Percentiles rank a stretch among this genome's conserved stretches.
These are phyloP conservation scores for Daldinia concentrica DNA, from an alignment of 495 filamentous ascomycete genomes.

Conservation along the genomic window DNA sequence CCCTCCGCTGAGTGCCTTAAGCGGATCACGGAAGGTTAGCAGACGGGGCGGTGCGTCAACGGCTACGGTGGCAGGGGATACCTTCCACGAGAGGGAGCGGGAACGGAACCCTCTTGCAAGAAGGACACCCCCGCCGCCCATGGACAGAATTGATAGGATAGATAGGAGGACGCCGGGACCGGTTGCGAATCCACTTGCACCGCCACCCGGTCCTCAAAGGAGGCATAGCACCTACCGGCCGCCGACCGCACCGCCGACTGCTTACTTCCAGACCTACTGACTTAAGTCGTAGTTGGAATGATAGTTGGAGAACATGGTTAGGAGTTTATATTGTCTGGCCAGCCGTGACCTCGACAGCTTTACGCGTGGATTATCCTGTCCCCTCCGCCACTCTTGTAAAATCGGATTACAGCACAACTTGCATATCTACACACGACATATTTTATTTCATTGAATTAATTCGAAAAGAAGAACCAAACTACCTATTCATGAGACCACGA, in stretches of 20 bases:
- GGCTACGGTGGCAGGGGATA: conserved; percentile 41
- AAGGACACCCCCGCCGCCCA: conserved; percentile 46
- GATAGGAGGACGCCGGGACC: conserved; percentile 44
- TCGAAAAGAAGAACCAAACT: conserved; percentile 28
- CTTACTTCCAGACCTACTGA: conserved; percentile 28
- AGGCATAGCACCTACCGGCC: conserved; percentile 41
- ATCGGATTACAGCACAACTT: conserved; percentile 39
- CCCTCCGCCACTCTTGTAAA: conserved; percentile 33
- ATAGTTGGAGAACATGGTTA: conserved; percentile 4
- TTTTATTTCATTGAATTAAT: conserved; percentile 23
- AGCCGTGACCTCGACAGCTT: conserved; percentile 36
- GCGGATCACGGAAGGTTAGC: conserved; percentile 51
- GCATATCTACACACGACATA: conserved; percentile 25
- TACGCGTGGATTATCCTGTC: conserved; percentile 12
- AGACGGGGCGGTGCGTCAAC: conserved; percentile 47
- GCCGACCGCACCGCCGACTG: conserved; percentile 37
- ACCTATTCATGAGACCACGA: conserved; percentile 40
- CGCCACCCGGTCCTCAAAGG: conserved; percentile 34
- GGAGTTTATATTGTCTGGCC: conserved; percentile 7
- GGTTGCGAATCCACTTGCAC: conserved; percentile 45
- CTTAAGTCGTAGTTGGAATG: neutral
- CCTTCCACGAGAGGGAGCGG: conserved; percentile 42
- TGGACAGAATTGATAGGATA: conserved; percentile 24
- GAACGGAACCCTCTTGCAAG: conserved; percentile 39
- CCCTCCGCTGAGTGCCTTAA: conserved; percentile 63